These are phyloP conservation scores for Colletotrichum echinochloae DNA, from an alignment of 2,329 filamentous ascomycete species.

Conservation along the genomic window DNA sequence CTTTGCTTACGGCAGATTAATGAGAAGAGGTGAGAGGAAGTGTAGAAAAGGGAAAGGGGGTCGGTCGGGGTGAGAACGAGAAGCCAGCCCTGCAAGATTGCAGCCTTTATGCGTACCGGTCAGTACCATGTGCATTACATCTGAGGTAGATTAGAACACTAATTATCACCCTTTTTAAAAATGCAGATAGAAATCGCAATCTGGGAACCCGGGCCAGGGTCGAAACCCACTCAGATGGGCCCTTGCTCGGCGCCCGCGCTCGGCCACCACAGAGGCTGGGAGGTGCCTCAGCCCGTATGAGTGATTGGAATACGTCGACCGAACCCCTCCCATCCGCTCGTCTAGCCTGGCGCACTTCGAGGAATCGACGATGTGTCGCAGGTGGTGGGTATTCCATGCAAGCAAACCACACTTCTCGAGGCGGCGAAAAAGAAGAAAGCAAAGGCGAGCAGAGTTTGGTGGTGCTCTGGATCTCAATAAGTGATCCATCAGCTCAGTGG, in stretches of 20 bases:
- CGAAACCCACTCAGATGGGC: neutral
- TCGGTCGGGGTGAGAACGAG: neutral
- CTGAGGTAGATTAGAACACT: neutral
- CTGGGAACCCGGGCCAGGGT: neutral
- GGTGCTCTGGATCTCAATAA: conserved; percentile 7
- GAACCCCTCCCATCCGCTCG: conserved; percentile 30
- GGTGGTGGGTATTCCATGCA: conserved; percentile 18
- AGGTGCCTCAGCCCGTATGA: conserved; percentile 34
- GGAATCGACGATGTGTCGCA: conserved; percentile 36
- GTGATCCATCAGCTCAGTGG: conserved; percentile 21
- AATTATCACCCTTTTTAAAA: neutral
- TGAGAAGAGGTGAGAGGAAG: neutral
- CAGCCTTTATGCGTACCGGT: conserved; percentile 2
- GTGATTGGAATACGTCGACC: conserved; percentile 38
- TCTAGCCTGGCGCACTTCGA: conserved; percentile 27
- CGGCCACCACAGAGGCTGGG: conserved; percentile 29
- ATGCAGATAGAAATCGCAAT: neutral
- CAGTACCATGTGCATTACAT: conserved; percentile 10
- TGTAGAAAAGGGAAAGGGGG: neutral
- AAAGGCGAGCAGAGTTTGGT: conserved; percentile 20
- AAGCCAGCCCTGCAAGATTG: neutral
- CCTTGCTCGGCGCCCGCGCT: conserved; percentile 14
- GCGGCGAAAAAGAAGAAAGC: conserved; percentile 5
- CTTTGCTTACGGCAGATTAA: neutral
- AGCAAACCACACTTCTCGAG: conserved; percentile 11